Evolutionary conservation across 208 protist species (phyloP).

Genomic region (Porcisia deanei): DNA sequence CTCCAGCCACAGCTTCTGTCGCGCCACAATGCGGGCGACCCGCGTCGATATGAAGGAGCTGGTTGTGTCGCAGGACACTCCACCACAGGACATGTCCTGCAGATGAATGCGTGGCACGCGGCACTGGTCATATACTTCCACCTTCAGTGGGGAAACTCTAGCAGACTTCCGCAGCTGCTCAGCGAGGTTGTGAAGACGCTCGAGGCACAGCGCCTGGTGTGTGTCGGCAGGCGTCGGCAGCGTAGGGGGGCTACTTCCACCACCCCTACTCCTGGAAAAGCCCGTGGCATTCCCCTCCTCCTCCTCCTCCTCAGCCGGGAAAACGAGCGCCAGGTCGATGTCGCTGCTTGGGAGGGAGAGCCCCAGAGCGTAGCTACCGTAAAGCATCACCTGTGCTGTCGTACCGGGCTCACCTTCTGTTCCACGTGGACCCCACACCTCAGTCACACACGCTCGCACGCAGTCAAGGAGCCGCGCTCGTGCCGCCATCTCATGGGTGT

Average conservation of each 20-base stretch:
- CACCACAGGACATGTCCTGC: conserved; percentile 20
- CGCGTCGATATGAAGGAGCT: conserved; percentile 27
- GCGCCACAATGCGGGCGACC: conserved; percentile 33
- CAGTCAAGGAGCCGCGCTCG: conserved; percentile 31
- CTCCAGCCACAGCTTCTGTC: conserved; percentile 47
- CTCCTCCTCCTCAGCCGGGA: conserved; percentile 17
- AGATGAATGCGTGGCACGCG: conserved; percentile 54
- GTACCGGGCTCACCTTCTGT: background rate
- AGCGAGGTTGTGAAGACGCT: conserved; percentile 28
- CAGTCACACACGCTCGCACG: conserved; percentile 23
- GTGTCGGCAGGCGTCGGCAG: background rate
- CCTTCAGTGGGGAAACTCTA: conserved; percentile 3
- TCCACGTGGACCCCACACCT: conserved; percentile 26
- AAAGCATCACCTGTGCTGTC: conserved; percentile 38
- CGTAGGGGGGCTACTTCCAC: background rate
- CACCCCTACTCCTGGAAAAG: background rate
- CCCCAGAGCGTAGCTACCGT: conserved; percentile 64
- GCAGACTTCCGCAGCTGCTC: conserved; percentile 16
- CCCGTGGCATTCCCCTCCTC: background rate
- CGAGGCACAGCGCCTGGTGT: conserved; percentile 25
- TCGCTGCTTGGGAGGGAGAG: conserved; percentile 63
- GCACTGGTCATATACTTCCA: conserved; percentile 54
- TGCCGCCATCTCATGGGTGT: conserved; percentile 19
- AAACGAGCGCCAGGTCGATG: conserved; percentile 43
- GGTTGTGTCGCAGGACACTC: conserved; percentile 47